phyloP scores from a whole-genome alignment of 805 yeast genomes.

The Cyberlindnera subsufficiens region DNA sequence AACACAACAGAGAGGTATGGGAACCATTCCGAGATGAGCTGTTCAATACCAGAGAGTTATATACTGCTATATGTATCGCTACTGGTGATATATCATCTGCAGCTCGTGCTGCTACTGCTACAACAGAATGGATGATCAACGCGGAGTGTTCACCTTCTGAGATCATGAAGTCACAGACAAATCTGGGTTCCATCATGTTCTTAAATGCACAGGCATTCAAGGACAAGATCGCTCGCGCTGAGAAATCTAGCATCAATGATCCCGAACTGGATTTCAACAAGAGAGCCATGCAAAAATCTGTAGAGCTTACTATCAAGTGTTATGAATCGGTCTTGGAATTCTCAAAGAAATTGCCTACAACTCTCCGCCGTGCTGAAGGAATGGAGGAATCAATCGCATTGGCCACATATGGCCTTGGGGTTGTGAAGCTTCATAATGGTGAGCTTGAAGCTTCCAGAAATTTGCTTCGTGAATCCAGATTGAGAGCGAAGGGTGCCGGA shows the following conservation, averaged over 20 bases:
- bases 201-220: constrained; percentile 62
- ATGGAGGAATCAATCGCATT: constrained; percentile 68
- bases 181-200: constrained; percentile 63
- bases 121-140: constrained; percentile 68
- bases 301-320: constrained; percentile 31
- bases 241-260: constrained; percentile 17
- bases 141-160: constrained; percentile 65
- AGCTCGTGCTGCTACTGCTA: constrained; percentile 50
- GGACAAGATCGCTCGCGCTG: constrained; percentile 33
- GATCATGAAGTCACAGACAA: constrained; percentile 58
- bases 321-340: constrained; percentile 38
- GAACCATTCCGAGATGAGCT: constrained; percentile 73
- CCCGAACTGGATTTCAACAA: constrained; percentile 16
- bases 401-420: constrained; percentile 83
- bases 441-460: constrained; percentile 53
- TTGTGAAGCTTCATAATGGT: constrained; percentile 57
- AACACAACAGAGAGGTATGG: constrained; percentile 49
- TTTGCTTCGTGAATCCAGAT: constrained; percentile 60
- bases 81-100: constrained; percentile 65
- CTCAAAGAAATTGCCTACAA: constrained; percentile 34
- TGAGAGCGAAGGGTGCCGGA: constrained; percentile 62
- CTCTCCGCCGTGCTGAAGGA: constrained; percentile 30
- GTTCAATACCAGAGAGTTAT: constrained; percentile 70
- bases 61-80: constrained; percentile 64
- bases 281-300: constrained; percentile 24